Evolutionary conservation across 441 rosid genomes (phyloP).

Genomic region (Jatropha multifida): DNA sequence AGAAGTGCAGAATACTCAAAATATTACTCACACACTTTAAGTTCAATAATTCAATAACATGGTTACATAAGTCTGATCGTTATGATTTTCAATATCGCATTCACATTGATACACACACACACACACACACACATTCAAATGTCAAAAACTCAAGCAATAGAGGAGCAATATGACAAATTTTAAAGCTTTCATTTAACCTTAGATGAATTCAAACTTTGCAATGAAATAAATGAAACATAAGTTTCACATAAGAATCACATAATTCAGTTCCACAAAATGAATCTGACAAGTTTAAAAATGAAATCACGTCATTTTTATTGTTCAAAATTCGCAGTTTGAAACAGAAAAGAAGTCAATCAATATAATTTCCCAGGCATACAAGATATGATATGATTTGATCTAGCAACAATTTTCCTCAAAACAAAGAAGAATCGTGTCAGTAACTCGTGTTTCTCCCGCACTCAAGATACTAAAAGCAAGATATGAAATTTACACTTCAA

Average conservation of each 20-base stretch:
- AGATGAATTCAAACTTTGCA: background rate
- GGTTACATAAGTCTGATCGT: background rate
- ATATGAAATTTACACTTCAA: background rate
- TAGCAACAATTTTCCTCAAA: background rate
- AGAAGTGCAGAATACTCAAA: background rate
- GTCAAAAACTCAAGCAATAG: background rate
- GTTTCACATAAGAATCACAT: background rate
- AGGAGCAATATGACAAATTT: background rate
- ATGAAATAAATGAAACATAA: constrained; percentile 5
- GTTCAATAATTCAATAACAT: background rate
- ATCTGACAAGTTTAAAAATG: background rate
- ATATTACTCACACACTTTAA: background rate
- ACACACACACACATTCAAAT: background rate
- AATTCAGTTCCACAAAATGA: background rate
- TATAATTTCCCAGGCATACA: background rate
- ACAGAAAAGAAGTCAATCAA: background rate
- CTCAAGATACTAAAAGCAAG: background rate
- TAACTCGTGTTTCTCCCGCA: too few species aligned
- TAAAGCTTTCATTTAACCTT: background rate
- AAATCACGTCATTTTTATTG: background rate
- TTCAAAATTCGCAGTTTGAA: background rate
- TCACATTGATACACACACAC: background rate
- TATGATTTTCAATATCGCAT: background rate
- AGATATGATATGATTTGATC: background rate
- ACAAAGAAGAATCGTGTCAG: background rate